These are phyloP conservation scores for Ceratocystis harringtonii DNA, from an alignment of 2,329 filamentous ascomycete species.

Conservation along the genomic window DNA sequence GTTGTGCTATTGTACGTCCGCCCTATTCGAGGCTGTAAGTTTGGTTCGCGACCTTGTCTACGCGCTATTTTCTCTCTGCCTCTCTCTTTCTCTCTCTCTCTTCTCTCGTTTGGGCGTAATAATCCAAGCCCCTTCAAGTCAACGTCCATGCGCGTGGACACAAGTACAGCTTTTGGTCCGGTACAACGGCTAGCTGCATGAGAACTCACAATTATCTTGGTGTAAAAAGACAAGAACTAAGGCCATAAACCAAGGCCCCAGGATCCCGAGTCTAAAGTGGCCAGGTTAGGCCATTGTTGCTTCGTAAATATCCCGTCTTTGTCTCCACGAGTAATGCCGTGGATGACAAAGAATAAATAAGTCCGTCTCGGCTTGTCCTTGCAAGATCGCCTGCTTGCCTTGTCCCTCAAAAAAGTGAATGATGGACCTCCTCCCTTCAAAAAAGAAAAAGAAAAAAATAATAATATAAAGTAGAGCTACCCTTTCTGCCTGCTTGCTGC, in stretches of 20 bases:
- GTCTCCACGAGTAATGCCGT: background rate
- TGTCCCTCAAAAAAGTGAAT: too few relatives aligned
- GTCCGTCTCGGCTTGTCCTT: background rate
- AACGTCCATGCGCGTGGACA: background rate
- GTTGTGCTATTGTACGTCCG: background rate
- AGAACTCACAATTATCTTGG: background rate
- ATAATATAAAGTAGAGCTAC: background rate
- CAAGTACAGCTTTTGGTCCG: background rate
- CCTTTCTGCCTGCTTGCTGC: background rate
- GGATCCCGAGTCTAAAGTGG: background rate
- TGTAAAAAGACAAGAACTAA: background rate
- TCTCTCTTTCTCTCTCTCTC: background rate
- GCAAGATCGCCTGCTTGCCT: background rate
- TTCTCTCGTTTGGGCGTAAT: background rate
- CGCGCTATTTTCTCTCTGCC: too few relatives aligned
- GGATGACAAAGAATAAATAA: too few relatives aligned
- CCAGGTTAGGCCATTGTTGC: background rate
- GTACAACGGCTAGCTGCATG: background rate
- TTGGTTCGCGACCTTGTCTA: too few relatives aligned
- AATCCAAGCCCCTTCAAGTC: background rate
- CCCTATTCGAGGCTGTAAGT: background rate
- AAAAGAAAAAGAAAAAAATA: too few relatives aligned
- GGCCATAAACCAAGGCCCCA: too few relatives aligned
- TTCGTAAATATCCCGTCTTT: background rate
- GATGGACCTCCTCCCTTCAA: too few relatives aligned